Evolutionary conservation across 306 rosid species (phyloP).

Genomic region (Cucurbita moschata): DNA sequence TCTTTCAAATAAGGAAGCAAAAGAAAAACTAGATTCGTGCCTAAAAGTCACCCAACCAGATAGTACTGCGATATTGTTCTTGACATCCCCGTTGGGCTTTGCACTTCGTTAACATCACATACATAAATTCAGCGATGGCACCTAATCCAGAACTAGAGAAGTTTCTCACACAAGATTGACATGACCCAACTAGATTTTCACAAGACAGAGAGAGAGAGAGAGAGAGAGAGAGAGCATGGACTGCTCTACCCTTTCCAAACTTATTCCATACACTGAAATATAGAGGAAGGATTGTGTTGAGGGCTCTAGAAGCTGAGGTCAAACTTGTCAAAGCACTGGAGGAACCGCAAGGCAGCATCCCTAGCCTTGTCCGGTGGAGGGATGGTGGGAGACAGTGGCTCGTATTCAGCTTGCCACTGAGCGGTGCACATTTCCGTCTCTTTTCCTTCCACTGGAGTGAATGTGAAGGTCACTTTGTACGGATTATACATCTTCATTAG

Average conservation of each 20-base stretch:
- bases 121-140: neutral
- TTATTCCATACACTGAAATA: neutral
- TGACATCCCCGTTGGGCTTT: neutral
- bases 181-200: neutral
- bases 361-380: constrained; percentile 26
- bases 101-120: neutral
- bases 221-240: neutral
- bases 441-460: constrained; percentile 19
- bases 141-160: neutral
- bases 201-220: neutral
- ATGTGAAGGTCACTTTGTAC: constrained; percentile 27
- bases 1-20: neutral
- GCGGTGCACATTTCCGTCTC: constrained; percentile 18
- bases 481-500: constrained; percentile 22
- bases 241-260: neutral
- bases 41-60: neutral
- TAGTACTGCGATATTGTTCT: neutral
- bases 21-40: no score
- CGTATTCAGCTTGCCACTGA: constrained; percentile 23
- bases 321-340: constrained; percentile 25
- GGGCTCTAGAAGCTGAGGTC: neutral
- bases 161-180: neutral
- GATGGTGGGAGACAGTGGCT: constrained; percentile 4
- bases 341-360: constrained; percentile 26
- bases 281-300: neutral